Evolutionary conservation across 108 stramenopile genomes (phyloP).

Genomic region (Pseudonitzschia pungens): DNA sequence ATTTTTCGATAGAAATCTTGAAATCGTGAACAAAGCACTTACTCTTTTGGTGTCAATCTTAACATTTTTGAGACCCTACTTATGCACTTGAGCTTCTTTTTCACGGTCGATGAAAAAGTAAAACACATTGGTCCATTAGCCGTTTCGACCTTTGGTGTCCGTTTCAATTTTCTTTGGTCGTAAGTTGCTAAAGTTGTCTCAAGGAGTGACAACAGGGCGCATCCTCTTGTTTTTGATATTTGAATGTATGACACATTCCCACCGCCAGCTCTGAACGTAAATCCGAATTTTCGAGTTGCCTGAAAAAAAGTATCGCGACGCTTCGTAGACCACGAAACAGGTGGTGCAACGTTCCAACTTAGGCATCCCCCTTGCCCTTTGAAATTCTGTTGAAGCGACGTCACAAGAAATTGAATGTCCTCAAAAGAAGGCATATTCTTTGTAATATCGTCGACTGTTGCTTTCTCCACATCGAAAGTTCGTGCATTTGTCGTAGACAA

Average conservation of each 20-base stretch:
- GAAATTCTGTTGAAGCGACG: slow-evolving; percentile 1
- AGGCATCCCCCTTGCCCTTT: slow-evolving; percentile 16
- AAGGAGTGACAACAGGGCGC: slow-evolving; percentile 24
- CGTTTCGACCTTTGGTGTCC: background rate
- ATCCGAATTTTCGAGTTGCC: slow-evolving; percentile 54
- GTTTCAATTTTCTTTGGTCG: slow-evolving; percentile 26
- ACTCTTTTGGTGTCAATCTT: slow-evolving; percentile 25
- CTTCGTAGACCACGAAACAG: slow-evolving; percentile 44
- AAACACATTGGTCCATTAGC: slow-evolving; percentile 1
- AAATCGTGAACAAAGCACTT: slow-evolving; percentile 3
- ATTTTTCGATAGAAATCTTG: background rate
- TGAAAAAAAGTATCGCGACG: slow-evolving; percentile 51
- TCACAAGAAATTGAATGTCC: slow-evolving; percentile 68
- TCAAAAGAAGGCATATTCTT: slow-evolving; percentile 61
- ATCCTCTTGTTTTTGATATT: slow-evolving; percentile 38
- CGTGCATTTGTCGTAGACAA: background rate
- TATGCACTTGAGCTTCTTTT: background rate
- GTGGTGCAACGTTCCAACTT: slow-evolving; percentile 65
- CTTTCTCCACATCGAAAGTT: slow-evolving; percentile 15
- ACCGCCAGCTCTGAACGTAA: slow-evolving; percentile 58
- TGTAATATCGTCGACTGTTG: slow-evolving; percentile 35
- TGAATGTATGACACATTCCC: slow-evolving; percentile 39
- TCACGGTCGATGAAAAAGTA: slow-evolving; percentile 7
- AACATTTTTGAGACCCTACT: background rate
- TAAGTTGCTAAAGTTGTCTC: slow-evolving; percentile 29